Evolutionary conservation across 257 asterid genomes (phyloP), one percentile per base, ranked within the genome.

Genomic region (Solanum dulcamara): DNA sequence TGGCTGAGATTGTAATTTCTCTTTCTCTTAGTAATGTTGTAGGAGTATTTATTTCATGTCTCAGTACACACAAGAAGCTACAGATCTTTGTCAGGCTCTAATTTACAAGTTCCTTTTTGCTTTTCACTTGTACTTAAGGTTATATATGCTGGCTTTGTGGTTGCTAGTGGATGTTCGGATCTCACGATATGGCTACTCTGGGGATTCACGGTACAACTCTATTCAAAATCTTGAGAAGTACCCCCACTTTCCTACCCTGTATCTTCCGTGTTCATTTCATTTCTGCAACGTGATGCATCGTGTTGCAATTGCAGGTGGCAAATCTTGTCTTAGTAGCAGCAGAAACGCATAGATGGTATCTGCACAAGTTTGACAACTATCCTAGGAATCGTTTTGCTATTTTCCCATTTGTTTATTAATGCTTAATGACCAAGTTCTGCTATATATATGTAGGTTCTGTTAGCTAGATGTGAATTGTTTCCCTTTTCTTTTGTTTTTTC

Each of bases 271-370:
- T 12, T 50, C 44, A 18, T 79, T 22, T 30, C 64, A 30, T 18
- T n/a, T 30, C 44, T 70, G 37, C 53, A 38, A 20, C 24, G 4
- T 71, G 26, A 57, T 40, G 26, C 18, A 22, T 18, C 6, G 2
- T 66, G 81, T 79, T 79, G 83, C 64, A 48, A 53, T 87, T 89
- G 92, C 93, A 97, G 98, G 97, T 92, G 87, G 92, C 93, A 30
- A 97, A 97, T 90, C 98, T 97, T 80, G 85, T 86, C 51, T 88
- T 95, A 50, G 94, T 96, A 42, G 98, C 99, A 2, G 90, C 85
- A n/a, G 97, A 94, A 88, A 92, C 98, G 32, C 98, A 94, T 2
- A 92, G 88, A 85, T 97, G 98, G 98, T 95, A 97, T 90, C 88
- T 88, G 55, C 89, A 81, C 53, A 95, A 93, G 84, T 97, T 97